Conservation (phyloP, 2,329 filamentous ascomycete genomes). For the Penicillium sp. region DNA sequence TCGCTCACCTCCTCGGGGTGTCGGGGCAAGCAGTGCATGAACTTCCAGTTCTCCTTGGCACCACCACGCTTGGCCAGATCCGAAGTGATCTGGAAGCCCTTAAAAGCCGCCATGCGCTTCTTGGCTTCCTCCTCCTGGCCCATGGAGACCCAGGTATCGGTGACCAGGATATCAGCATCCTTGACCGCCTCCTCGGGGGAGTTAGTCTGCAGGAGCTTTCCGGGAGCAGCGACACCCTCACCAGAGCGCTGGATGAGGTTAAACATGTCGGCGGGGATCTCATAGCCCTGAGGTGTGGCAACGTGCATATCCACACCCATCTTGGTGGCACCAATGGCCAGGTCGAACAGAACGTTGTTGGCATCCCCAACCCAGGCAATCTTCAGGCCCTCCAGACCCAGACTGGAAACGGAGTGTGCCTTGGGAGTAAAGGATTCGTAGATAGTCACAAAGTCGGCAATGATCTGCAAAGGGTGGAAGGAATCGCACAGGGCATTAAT, state of each 20-base stretch:
- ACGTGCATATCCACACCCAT: slow-evolving; percentile 84
- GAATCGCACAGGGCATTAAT: slow-evolving; percentile 88
- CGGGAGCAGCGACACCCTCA: slow-evolving; percentile 60
- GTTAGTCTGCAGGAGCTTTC: slow-evolving; percentile 74
- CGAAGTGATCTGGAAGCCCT: slow-evolving; percentile 87
- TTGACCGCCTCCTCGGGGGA: slow-evolving; percentile 84
- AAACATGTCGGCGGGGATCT: slow-evolving; percentile 76
- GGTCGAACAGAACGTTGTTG: slow-evolving; percentile 95
- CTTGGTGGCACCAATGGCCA: slow-evolving; percentile 86
- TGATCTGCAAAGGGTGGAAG: slow-evolving; percentile 91
- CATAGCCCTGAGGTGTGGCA: slow-evolving; percentile 83
- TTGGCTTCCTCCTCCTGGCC: slow-evolving; percentile 86
- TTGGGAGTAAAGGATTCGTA: slow-evolving; percentile 71
- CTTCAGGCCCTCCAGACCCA: slow-evolving; percentile 82
- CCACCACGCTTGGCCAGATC: slow-evolving; percentile 82
- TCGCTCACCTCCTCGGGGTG: slow-evolving; percentile 92
- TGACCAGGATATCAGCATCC: slow-evolving; percentile 86
- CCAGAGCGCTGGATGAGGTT: slow-evolving; percentile 70
- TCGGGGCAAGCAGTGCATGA: slow-evolving; percentile 96
- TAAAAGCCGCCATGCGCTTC: slow-evolving; percentile 78
- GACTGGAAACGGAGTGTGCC: slow-evolving; percentile 44
- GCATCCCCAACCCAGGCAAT: slow-evolving; percentile 96
- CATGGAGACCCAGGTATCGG: slow-evolving; percentile 99
- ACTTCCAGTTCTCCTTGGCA: slow-evolving; percentile 88
- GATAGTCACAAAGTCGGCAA: slow-evolving; percentile 92